phyloP scores from a whole-genome alignment of 2,329 filamentous ascomycete genomes.

The Pseudogymnoascus sp. region DNA sequence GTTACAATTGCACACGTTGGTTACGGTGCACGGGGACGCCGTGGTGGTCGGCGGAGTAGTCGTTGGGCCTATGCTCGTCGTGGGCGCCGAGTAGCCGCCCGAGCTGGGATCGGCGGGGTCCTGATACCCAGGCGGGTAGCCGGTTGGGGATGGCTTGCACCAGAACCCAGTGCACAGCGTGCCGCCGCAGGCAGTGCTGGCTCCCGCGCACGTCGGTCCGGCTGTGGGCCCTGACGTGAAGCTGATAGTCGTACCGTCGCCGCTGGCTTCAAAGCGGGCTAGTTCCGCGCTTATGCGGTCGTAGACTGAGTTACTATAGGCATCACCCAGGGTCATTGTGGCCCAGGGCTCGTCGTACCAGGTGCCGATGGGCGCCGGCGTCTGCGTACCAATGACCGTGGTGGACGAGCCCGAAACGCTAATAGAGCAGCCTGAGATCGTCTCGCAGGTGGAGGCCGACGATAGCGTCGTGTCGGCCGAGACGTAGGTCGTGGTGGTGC shows the following conservation, averaged over 20 bases:
- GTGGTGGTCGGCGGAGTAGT: background rate
- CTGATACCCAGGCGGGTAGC: background rate
- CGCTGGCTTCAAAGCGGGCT: conserved; percentile 4
- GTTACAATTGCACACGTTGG: background rate
- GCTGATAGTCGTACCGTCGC: background rate
- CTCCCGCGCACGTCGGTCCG: conserved; percentile 15
- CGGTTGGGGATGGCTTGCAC: conserved; percentile 11
- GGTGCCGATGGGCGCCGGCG: conserved; percentile 12
- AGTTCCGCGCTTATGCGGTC: background rate
- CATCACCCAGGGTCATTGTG: background rate
- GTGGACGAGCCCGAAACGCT: conserved; percentile 13
- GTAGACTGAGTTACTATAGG: conserved; percentile 13
- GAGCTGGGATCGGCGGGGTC: background rate
- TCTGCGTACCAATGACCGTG: conserved; percentile 12
- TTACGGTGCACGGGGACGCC: background rate
- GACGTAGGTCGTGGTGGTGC: background rate
- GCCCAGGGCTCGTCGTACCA: conserved; percentile 11
- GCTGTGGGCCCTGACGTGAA: conserved; percentile 9
- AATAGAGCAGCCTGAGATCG: conserved; percentile 15
- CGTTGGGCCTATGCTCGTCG: background rate
- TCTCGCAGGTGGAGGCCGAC: conserved; percentile 15
- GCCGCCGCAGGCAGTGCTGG: conserved; percentile 17
- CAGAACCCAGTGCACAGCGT: conserved; percentile 20
- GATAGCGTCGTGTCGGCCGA: conserved; percentile 10
- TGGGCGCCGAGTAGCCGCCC: background rate